Conservation (phyloP, 305 asterid species). For the Withania somnifera region DNA sequence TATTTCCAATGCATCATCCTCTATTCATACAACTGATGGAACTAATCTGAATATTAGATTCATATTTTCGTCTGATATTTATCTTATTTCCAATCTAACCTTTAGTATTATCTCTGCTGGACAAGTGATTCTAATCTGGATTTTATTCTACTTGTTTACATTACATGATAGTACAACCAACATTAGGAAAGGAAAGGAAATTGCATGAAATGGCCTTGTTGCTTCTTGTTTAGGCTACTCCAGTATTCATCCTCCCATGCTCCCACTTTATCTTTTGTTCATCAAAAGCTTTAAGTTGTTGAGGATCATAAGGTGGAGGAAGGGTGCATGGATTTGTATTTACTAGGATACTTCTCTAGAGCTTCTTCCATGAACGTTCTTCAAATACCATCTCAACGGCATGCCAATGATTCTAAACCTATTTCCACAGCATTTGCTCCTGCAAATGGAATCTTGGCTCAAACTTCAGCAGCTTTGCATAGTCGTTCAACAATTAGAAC, state of each 20-base stretch:
- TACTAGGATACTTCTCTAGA: not conserved
- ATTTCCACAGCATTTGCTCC: not conserved
- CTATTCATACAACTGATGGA: too few species aligned
- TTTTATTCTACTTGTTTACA: too few species aligned
- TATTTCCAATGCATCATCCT: too few species aligned
- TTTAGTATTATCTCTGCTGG: too few species aligned
- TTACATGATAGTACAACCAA: not conserved
- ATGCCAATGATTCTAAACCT: not conserved
- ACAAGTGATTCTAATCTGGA: too few species aligned
- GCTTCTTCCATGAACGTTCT: not conserved
- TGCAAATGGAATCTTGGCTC: not conserved
- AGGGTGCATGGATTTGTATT: not conserved
- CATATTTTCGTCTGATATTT: too few species aligned
- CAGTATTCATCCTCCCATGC: not conserved
- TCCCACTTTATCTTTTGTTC: not conserved
- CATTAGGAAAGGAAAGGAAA: not conserved
- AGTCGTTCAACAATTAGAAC: not conserved
- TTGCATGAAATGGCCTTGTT: not conserved
- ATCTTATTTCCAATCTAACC: too few species aligned
- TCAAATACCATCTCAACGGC: not conserved
- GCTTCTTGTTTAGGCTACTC: not conserved
- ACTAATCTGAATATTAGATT: too few species aligned
- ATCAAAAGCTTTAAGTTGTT: not conserved
- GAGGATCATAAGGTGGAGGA: constrained; percentile 1
- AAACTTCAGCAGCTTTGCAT: not conserved